Evolutionary conservation across 495 filamentous ascomycete genomes (phyloP).

Genomic region (Aspergillus bertholletiae): DNA sequence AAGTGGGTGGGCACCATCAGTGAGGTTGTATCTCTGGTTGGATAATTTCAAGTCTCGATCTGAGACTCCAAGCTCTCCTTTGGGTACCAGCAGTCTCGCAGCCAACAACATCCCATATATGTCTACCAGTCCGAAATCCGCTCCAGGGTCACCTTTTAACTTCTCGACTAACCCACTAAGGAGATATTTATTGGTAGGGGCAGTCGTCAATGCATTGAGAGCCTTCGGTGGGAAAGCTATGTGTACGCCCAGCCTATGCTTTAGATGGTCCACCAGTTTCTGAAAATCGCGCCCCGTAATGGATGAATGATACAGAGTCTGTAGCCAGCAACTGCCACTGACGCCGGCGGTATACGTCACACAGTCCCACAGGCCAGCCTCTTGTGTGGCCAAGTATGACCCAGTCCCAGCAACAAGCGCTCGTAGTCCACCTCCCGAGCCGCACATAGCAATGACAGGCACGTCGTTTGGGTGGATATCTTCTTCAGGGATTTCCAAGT

Average conservation of each 20-base stretch:
- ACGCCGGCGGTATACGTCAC: slow-evolving; percentile 93
- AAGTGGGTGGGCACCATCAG: slow-evolving; percentile 74
- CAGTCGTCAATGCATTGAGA: slow-evolving; percentile 67
- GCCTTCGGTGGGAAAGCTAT: slow-evolving; percentile 88
- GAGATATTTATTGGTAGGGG: slow-evolving; percentile 90
- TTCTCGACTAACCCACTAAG: slow-evolving; percentile 87
- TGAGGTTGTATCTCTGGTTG: slow-evolving; percentile 68
- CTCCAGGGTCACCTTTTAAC: slow-evolving; percentile 72
- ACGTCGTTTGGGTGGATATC: slow-evolving; percentile 93
- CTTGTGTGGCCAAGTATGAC: slow-evolving; percentile 73
- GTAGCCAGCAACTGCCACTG: slow-evolving; percentile 92
- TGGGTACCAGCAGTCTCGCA: slow-evolving; percentile 78
- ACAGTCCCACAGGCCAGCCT: slow-evolving; percentile 88
- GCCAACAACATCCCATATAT: slow-evolving; percentile 85
- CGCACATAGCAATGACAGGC: slow-evolving; percentile 86
- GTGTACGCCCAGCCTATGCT: slow-evolving; percentile 76
- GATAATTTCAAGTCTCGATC: slow-evolving; percentile 83
- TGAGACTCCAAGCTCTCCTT: slow-evolving; percentile 72
- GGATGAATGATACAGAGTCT: slow-evolving; percentile 84
- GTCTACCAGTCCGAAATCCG: slow-evolving; percentile 87
- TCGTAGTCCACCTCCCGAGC: slow-evolving; percentile 85
- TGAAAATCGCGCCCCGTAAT: slow-evolving; percentile 61
- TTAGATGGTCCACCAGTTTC: slow-evolving; percentile 76
- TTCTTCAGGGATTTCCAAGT: slow-evolving; percentile 68
- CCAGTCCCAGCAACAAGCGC: slow-evolving; percentile 87